A percentile compares a stretch with the other conserved stretches of the same genome.
phyloP scores from a whole-genome alignment of 208 protist genomes.

The Tritrichomonas musculus region DNA sequence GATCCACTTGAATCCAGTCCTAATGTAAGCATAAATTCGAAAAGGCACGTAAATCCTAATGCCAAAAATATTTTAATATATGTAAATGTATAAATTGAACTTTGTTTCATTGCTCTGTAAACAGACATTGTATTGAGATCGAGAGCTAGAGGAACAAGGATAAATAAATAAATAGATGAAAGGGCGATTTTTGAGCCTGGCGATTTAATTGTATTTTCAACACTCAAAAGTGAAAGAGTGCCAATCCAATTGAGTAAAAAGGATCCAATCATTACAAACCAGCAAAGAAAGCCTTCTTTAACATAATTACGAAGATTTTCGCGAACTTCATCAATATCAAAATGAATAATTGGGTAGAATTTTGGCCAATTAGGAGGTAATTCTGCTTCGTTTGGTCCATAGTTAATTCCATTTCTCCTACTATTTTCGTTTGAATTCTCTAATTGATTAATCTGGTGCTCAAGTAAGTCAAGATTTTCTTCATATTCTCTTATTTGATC shows the following conservation, averaged over 20 bases:
- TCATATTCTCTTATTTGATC: background rate
- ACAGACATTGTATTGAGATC: background rate
- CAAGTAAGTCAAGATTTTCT: background rate
- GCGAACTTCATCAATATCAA: slow-evolving; percentile 20
- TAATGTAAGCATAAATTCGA: background rate
- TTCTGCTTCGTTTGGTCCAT: background rate
- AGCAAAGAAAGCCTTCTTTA: background rate
- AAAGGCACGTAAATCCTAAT: background rate
- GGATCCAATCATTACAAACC: background rate
- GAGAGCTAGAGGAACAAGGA: background rate
- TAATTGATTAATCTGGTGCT: background rate
- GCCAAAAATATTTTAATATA: background rate
- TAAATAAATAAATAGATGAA: background rate
- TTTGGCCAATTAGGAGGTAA: background rate
- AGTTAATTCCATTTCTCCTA: too few relatives aligned
- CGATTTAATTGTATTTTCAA: background rate
- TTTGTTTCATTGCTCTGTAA: background rate
- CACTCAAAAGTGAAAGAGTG: background rate
- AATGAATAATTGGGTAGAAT: slow-evolving; percentile 3
- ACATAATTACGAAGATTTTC: background rate
- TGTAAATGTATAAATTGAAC: background rate
- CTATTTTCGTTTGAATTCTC: background rate
- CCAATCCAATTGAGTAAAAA: slow-evolving; percentile 1
- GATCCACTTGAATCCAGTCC: background rate
- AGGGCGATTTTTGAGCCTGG: slow-evolving; percentile 22